Base-by-base conservation (phyloP, 2,329 filamentous ascomycete species). In the Colletotrichum kahawae region DNA sequence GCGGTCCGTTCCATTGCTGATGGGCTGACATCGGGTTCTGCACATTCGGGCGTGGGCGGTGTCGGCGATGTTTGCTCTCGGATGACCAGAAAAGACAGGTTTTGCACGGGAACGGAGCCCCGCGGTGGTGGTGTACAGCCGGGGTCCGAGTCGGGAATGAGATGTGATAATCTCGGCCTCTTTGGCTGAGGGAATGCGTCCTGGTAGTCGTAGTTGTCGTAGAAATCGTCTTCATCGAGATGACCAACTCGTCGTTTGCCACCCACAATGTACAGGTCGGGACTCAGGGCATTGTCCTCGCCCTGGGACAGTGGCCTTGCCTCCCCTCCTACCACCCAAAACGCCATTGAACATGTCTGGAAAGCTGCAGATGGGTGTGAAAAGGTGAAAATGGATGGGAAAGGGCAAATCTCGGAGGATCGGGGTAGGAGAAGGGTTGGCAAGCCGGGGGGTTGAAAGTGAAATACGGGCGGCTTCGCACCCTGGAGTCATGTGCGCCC, bases 1-100 rank as follows among this genome's bases (percentile, higher is more conserved):
- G 85, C 84, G 33, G 88, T 90, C 33, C 87, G 84, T 77, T 90
- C 88, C 84, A 89, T 86, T 33, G 81, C 75, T 36, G 71, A 70
- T 75, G 76, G 66, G 67, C 77, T 79, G 38, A 77, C 68, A 57
- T 76, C 75, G 71, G 78, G 67, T 34, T 71, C 38, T 13, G 48
- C 56, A 8, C 68, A 69, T 14, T 66, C 70, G 67, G 76, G 56
- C 72, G 77, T 51, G 78, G 80, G 76, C 78, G 76, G 57, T 76
- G 77, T 43, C 79, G 80, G 76, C 78, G 79, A 77, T 70, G 76
- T 78, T 71, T 81, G 80, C 74, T 86, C 84, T 31, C 83, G 83
- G 63, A 86, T 85, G 38, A 86, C 82, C 27, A 85, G 79, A 77
- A 86, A 85, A 21, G 84, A 80, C 59, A 79, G 76, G 63, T 83